Percentiles rank a stretch among this genome's conserved stretches.
These are phyloP conservation scores for Cordyceps fumosorosea DNA, from an alignment of 2,329 filamentous ascomycete genomes.

Conservation along the genomic window DNA sequence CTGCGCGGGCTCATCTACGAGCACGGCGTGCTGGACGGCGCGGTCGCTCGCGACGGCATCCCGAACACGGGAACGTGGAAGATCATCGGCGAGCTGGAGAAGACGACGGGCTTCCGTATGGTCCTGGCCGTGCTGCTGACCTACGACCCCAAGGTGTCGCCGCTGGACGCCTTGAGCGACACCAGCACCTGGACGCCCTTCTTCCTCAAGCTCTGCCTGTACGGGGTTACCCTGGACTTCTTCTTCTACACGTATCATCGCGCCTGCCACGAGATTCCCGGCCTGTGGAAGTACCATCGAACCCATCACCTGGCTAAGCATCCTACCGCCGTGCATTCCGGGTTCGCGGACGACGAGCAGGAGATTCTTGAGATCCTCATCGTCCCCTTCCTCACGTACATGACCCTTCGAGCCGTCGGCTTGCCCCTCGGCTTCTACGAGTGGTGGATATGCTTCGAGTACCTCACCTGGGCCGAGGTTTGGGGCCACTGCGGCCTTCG, in stretches of 20 bases:
- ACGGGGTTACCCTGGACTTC: constrained; percentile 33
- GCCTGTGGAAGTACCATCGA: constrained; percentile 33
- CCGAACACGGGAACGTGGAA: constrained; percentile 25
- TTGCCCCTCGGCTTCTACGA: constrained; percentile 39
- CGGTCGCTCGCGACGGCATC: constrained; percentile 28
- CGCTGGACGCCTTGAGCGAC: not conserved
- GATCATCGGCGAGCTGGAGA: constrained; percentile 18
- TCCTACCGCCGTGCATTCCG: constrained; percentile 31
- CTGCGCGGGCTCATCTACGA: constrained; percentile 25
- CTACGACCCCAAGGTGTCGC: constrained; percentile 17
- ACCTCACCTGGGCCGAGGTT: constrained; percentile 34
- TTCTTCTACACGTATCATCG: constrained; percentile 37
- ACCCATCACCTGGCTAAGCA: constrained; percentile 40
- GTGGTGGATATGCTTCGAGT: constrained; percentile 40
- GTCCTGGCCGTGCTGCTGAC: constrained; percentile 20
- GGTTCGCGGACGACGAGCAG: constrained; percentile 36
- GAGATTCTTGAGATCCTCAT: constrained; percentile 35
- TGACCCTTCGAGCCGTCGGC: constrained; percentile 26
- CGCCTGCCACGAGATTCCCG: constrained; percentile 32
- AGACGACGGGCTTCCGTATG: constrained; percentile 19
- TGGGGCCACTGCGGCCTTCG: constrained; percentile 33
- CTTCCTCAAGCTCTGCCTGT: constrained; percentile 25
- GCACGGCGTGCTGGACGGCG: constrained; percentile 22
- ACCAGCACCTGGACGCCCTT: constrained; percentile 21
- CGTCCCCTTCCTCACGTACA: constrained; percentile 33